Evolutionary conservation across 169 alveolate species (phyloP), one percentile per base, ranked within the genome.

Genomic region (Perkinsus chesapeaki): DNA sequence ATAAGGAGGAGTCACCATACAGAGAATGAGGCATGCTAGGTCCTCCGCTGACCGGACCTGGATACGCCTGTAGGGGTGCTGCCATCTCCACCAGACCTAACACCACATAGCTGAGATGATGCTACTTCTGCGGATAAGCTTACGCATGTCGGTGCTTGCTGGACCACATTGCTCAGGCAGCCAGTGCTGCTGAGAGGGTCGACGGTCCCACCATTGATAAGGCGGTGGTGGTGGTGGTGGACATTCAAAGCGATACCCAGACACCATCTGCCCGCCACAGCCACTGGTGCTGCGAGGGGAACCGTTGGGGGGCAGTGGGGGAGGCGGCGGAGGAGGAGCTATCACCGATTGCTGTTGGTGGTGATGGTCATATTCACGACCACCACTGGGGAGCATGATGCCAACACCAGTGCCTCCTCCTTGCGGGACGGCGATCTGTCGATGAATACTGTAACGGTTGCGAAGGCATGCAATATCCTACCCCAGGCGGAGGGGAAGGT

Each of bases 71-170:
- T 27, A 60, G 12, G 27, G 82, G 82, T 7, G 82, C 82, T 16
- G 82, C 82, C 82, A 60, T 60, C 82, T 60, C 82, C 82, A 60
- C 82, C 27, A 60, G 82, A 34, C 82, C 82, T 60, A 34, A 7
- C 23, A 60, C 31, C n/a, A 60, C 37, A 60, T 7, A 23, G 31
- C 27, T 27, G 27, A 9, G 27, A 47, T 47, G 19, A 9, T 1
- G 82, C 7, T 27, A 7, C 31, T 23, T 20, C 31, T 1, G 27
- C 37, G 27, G 82, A 23, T 16, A 20, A 3, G 27, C 82, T 23
- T 60, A 60, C 82, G 82, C 82, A 60, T 60, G 82, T 60, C 82
- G 82, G n/a, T n/a, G n/a, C n/a, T n/a, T n/a, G n/a, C n/a, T n/a
- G n/a, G n/a, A n/a, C n/a, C n/a, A n/a, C n/a, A n/a, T n/a, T n/a